Base-by-base conservation (phyloP, 352 stramenopile genomes). In the Globisporangium apiculatum region DNA sequence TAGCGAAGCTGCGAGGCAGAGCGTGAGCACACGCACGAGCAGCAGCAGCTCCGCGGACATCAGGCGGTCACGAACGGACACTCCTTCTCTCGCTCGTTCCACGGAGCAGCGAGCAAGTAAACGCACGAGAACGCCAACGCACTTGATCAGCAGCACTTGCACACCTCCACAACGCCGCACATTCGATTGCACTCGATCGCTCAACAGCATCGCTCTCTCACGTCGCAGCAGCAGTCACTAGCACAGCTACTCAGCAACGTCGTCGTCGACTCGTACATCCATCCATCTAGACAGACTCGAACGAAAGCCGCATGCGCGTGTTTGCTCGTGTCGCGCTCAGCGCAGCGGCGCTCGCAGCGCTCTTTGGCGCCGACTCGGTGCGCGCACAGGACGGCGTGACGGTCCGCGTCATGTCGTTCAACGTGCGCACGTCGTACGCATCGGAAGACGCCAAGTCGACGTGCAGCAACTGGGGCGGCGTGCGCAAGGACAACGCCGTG, bases 331-430 rank as follows among this genome's bases (percentile, higher is more conserved):
- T 55, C 49, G 50, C 31, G 7, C 41, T 49, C 18, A 37, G 45
- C 46, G 40, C 58, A 15, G 18, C 4, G n/a, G 45, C 51, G 51
- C 45, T 64, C 11, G 46, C 46, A 4, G 52, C 50, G 14, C 37
- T 55, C n/a, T 18, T 40, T 6, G 7, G n/a, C 24, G 48, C 24
- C 24, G 24, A 49, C 5, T 15, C n/a, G 8, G 58, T 24, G 8
- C 15, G n/a, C 8, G 58, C 51, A 6, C 51, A 64, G 38, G 58
- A 58, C 12, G 75, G 83, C 51, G 70, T 89, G 40, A 18, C 75
- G 42, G 73, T 86, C 43, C 74, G 78, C 53, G 68, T 83, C 40
- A 78, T 89, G 80, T 83, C 76, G 49, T 93, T 93, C 66, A 93
- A 93, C 61, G 68, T 93, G 43, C 83, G 80, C 62, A 93, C 80